These are phyloP conservation scores for Chalciporus pseudorubinellus DNA, from an alignment of 768 basidiomycete genomes.

Conservation along the genomic window DNA sequence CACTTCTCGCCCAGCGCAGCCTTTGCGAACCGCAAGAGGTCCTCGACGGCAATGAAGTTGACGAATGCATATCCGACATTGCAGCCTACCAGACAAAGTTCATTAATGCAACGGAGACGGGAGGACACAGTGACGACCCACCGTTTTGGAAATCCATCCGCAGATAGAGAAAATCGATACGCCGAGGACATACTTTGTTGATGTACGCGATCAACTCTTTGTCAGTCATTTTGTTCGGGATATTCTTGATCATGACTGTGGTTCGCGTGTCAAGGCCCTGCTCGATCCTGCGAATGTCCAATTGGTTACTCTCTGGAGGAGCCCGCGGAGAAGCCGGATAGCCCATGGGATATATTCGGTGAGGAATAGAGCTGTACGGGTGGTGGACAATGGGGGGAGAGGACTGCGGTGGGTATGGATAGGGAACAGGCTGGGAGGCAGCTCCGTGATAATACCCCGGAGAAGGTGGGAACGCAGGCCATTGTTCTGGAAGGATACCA, in stretches of 20 bases:
- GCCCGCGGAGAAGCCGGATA: slow-evolving; percentile 29
- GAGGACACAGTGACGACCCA: slow-evolving; percentile 28
- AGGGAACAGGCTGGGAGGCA: slow-evolving; percentile 21
- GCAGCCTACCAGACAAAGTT: slow-evolving; percentile 47
- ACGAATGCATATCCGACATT: slow-evolving; percentile 87
- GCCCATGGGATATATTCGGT: slow-evolving; percentile 19
- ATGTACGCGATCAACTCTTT: slow-evolving; percentile 68
- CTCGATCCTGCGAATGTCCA: slow-evolving; percentile 73
- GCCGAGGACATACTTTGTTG: slow-evolving; percentile 66
- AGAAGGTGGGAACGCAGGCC: slow-evolving; percentile 28
- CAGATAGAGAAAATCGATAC: slow-evolving; percentile 85
- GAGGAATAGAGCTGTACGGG: slow-evolving; percentile 16
- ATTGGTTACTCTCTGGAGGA: slow-evolving; percentile 47
- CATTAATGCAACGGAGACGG: slow-evolving; percentile 1
- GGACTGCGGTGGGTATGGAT: slow-evolving; percentile 28
- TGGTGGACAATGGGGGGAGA: slow-evolving; percentile 22
- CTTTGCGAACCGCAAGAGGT: slow-evolving; percentile 74
- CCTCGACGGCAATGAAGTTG: slow-evolving; percentile 80
- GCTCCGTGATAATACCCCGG: slow-evolving; percentile 27
- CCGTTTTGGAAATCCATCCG: slow-evolving; percentile 85
- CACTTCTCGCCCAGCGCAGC: slow-evolving; percentile 77
- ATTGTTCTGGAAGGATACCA: slow-evolving; percentile 27
- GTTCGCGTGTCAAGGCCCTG: slow-evolving; percentile 76
- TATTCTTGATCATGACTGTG: slow-evolving; percentile 89
- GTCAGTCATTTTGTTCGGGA: slow-evolving; percentile 90